Evolutionary conservation across 2,329 filamentous ascomycete species (phyloP).

Genomic region (Alternaria novae-zelandiae): DNA sequence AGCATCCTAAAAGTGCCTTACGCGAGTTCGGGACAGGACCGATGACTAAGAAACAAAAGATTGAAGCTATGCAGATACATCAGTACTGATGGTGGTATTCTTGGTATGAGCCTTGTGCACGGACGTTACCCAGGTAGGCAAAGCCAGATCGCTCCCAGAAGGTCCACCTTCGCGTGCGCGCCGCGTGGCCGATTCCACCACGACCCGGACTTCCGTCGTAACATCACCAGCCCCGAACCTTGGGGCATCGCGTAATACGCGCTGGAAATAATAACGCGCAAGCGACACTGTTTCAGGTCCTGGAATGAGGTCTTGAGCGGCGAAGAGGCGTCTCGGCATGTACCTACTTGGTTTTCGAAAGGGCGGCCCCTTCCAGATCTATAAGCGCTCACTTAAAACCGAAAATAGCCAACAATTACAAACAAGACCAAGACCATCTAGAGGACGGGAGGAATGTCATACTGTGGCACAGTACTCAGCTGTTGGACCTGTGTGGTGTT

Average conservation of each 20-base stretch:
- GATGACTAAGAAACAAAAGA: background rate
- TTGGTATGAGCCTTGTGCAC: background rate
- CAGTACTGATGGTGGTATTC: background rate
- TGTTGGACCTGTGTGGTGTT: background rate
- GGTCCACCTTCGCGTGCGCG: background rate
- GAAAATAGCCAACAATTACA: conserved; percentile 13
- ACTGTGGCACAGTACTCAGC: background rate
- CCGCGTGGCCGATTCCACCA: background rate
- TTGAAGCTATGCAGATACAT: background rate
- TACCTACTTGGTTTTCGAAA: background rate
- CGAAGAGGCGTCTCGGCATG: background rate
- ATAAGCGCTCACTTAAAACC: background rate
- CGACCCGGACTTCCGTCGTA: background rate
- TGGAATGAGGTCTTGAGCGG: background rate
- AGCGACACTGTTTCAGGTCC: background rate
- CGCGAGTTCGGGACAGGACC: background rate
- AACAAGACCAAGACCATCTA: background rate
- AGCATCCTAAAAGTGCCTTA: background rate
- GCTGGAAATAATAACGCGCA: background rate
- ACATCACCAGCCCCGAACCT: background rate
- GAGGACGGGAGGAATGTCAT: background rate
- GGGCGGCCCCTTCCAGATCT: background rate
- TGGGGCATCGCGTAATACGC: background rate
- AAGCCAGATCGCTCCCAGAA: background rate
- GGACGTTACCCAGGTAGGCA: background rate